phyloP scores from a whole-genome alignment of 495 filamentous ascomycete genomes.

The Xeromyces bisporus region DNA sequence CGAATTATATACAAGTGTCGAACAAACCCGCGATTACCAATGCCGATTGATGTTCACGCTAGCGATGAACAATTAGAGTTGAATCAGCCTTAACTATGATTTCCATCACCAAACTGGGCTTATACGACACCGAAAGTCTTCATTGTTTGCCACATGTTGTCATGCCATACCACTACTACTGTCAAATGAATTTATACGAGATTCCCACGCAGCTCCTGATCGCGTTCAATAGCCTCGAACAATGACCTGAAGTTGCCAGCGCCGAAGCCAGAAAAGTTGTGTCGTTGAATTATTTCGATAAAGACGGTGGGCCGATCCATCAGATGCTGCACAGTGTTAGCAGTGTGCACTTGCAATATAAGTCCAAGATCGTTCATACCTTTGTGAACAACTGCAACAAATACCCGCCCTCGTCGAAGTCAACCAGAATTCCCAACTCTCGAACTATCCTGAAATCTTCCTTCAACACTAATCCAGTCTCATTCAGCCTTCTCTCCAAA shows the following conservation, averaged over 20 bases:
- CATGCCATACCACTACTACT: too few relatives aligned
- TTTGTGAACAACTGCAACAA: slow-evolving; percentile 77
- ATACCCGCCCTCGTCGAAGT: slow-evolving; percentile 83
- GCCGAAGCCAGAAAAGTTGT: slow-evolving; percentile 76
- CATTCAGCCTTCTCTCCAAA: slow-evolving; percentile 48
- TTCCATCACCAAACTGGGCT: too few relatives aligned
- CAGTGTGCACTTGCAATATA: too few relatives aligned
- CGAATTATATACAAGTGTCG: too few relatives aligned
- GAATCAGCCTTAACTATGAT: too few relatives aligned
- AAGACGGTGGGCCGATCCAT: slow-evolving; percentile 91
- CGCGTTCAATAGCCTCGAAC: slow-evolving; percentile 84
- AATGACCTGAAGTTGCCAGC: slow-evolving; percentile 90
- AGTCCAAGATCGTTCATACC: slow-evolving; percentile 14
- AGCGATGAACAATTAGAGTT: too few relatives aligned
- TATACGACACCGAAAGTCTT: too few relatives aligned
- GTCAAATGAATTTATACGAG: too few relatives aligned
- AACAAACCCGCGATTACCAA: too few relatives aligned
- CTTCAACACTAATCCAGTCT: slow-evolving; percentile 34
- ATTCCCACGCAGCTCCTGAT: slow-evolving; percentile 72
- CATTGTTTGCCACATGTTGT: too few relatives aligned
- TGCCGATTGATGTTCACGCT: too few relatives aligned
- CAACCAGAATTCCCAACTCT: slow-evolving; percentile 65
- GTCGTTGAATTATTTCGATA: slow-evolving; percentile 80
- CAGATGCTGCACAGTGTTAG: slow-evolving; percentile 51
- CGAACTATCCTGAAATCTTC: slow-evolving; percentile 64